Conservation (phyloP, 225 moss, liverwort and hornwort species). For the Physcomitrium patens region DNA sequence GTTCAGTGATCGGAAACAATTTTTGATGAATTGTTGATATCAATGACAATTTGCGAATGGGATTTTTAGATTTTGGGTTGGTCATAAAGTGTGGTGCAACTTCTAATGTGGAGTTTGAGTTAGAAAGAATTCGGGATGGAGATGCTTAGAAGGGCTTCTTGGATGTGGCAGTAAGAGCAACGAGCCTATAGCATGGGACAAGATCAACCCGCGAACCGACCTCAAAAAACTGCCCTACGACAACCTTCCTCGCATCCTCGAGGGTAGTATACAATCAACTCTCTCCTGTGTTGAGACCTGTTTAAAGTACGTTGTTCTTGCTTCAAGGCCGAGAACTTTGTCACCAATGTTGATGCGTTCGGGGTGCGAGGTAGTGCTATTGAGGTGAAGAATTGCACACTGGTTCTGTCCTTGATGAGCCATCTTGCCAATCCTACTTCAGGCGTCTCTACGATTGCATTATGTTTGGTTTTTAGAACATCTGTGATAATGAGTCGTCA, state of each 20-base stretch:
- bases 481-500: background rate
- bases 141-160: background rate
- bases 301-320: background rate
- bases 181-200: constrained; percentile 58
- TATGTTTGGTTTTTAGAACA: background rate
- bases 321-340: background rate
- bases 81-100: too few relatives aligned
- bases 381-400: too few relatives aligned
- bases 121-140: too few relatives aligned
- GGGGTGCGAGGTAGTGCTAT: too few relatives aligned
- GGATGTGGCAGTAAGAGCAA: constrained; percentile 45
- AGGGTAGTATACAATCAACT: constrained; percentile 28
- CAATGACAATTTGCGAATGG: too few relatives aligned
- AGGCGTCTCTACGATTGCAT: background rate
- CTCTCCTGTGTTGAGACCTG: background rate
- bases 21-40: too few relatives aligned
- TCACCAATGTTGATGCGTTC: background rate
- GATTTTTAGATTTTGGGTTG: too few relatives aligned
- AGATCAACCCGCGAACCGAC: constrained; percentile 66
- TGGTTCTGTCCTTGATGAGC: too few relatives aligned
- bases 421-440: background rate
- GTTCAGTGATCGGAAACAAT: too few relatives aligned
- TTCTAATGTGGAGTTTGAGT: too few relatives aligned
- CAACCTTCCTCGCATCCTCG: constrained; percentile 30
- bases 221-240: constrained; percentile 53